Conservation (phyloP, 371 early-diverging fungal species). For the Mortierella sp. region DNA sequence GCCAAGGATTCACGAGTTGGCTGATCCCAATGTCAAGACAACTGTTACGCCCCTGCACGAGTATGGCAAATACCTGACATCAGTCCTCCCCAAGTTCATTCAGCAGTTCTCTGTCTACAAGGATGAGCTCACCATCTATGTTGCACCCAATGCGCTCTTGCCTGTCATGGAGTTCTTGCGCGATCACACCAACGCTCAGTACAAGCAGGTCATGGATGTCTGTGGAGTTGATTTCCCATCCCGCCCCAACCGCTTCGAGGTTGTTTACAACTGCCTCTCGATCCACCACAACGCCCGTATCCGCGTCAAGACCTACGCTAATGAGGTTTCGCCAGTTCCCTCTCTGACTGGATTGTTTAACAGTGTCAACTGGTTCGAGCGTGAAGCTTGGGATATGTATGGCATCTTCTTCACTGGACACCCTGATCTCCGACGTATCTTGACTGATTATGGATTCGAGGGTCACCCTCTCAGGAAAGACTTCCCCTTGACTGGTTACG, state of each 20-base stretch:
- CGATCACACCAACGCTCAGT: slow-evolving; percentile 93
- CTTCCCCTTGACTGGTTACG: slow-evolving; percentile 97
- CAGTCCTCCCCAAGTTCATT: slow-evolving; percentile 92
- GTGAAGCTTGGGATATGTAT: slow-evolving; percentile 98
- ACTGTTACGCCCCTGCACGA: slow-evolving; percentile 68
- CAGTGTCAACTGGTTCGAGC: slow-evolving; percentile 97
- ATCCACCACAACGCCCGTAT: slow-evolving; percentile 93
- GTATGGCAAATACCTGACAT: slow-evolving; percentile 90
- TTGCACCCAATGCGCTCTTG: slow-evolving; percentile 83
- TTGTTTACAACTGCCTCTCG: slow-evolving; percentile 93
- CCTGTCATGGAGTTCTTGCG: slow-evolving; percentile 90
- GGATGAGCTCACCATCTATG: slow-evolving; percentile 95
- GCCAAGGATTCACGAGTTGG: slow-evolving; percentile 52
- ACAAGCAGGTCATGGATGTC: slow-evolving; percentile 91
- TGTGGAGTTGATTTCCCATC: slow-evolving; percentile 93
- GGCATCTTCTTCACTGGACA: slow-evolving; percentile 96
- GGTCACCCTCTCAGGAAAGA: slow-evolving; percentile 98
- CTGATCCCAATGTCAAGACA: slow-evolving; percentile 45
- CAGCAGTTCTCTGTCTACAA: slow-evolving; percentile 98
- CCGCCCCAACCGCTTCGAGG: slow-evolving; percentile 93
- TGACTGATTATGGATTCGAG: slow-evolving; percentile 99
- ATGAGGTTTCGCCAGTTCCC: slow-evolving; percentile 92
- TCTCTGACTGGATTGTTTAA: slow-evolving; percentile 78
- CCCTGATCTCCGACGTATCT: slow-evolving; percentile 96
- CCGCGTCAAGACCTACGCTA: slow-evolving; percentile 96